A percentile compares a stretch with the other conserved stretches of the same genome.
Evolutionary conservation across 176 grass and related monocot genomes (phyloP).

Genomic region (Areca catechu): DNA sequence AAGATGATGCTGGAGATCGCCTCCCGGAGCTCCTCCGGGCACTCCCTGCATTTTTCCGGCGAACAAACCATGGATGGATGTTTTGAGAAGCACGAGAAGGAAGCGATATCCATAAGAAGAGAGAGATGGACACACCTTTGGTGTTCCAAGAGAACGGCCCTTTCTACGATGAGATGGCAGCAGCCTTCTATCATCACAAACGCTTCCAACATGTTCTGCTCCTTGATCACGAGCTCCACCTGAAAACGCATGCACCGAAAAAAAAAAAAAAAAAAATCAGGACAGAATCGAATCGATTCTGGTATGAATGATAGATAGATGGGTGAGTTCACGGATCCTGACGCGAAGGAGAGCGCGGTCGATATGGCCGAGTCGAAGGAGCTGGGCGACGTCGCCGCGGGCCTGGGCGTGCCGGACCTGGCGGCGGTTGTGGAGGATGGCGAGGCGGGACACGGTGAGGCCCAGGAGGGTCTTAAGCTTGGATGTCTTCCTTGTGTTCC

Average conservation of each 20-base stretch:
- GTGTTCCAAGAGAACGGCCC: conserved; percentile 19
- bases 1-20: conserved; percentile 30
- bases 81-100: no score
- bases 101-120: no score
- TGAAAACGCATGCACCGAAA: not conserved
- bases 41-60: conserved; percentile 20
- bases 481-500: conserved; percentile 21
- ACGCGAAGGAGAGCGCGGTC: conserved; percentile 31
- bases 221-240: conserved; percentile 35
- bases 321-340: not conserved
- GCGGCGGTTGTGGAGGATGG: conserved; percentile 14
- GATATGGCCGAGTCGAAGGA: conserved; percentile 27
- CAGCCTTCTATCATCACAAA: conserved; percentile 35
- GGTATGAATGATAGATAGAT: no score
- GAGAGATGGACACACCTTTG: conserved; percentile 6
- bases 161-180: conserved; percentile 32
- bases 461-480: conserved; percentile 32
- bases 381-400: conserved; percentile 26
- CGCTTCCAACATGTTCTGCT: conserved; percentile 35
- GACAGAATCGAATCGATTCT: no score
- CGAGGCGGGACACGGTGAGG: conserved; percentile 15
- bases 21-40: conserved; percentile 16
- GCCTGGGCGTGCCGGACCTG: conserved; percentile 24
- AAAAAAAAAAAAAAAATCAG: no score
- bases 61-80: no score